phyloP scores from a whole-genome alignment of 1,139 yeast species.

The Petasospora fabianii region DNA sequence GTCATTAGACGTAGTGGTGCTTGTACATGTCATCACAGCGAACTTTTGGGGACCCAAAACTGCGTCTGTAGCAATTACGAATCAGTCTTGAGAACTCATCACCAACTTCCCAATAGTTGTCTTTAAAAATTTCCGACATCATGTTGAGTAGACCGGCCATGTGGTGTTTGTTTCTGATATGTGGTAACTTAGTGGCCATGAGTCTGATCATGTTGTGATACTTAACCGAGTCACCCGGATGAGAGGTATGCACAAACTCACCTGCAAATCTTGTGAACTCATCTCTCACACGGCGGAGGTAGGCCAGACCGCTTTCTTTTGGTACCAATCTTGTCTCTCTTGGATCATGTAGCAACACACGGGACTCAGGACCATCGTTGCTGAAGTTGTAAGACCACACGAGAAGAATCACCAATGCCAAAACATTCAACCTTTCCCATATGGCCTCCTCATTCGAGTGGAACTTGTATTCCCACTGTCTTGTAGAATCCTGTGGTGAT shows the following conservation, averaged over 20 bases:
- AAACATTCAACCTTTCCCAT: conserved; percentile 52
- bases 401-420: conserved; percentile 49
- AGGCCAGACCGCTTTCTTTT: conserved; percentile 25
- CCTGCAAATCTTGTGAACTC: conserved; percentile 35
- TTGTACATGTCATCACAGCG: conserved; percentile 51
- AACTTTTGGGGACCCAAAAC: conserved; percentile 47
- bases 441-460: conserved; percentile 51
- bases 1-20: not conserved
- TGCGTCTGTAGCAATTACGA: conserved; percentile 53
- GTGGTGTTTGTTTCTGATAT: conserved; percentile 38
- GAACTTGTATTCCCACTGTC: conserved; percentile 30
- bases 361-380: conserved; percentile 53
- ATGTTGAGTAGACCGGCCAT: conserved; percentile 53
- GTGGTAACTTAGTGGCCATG: conserved; percentile 28
- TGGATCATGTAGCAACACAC: conserved; percentile 20
- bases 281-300: conserved; percentile 36
- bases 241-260: conserved; percentile 31
- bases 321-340: conserved; percentile 22
- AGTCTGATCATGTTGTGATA: conserved; percentile 34
- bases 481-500: conserved; percentile 37
- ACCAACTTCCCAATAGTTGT: conserved; percentile 58
- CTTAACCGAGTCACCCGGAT: conserved; percentile 31
- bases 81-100: conserved; percentile 57
- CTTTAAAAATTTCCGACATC: conserved; percentile 42
- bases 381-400: conserved; percentile 57